Percentiles rank a stretch among this genome's conserved stretches.
These are phyloP conservation scores for Mucor saturninus DNA, from an alignment of 371 early-diverging fungal genomes.

Conservation along the genomic window DNA sequence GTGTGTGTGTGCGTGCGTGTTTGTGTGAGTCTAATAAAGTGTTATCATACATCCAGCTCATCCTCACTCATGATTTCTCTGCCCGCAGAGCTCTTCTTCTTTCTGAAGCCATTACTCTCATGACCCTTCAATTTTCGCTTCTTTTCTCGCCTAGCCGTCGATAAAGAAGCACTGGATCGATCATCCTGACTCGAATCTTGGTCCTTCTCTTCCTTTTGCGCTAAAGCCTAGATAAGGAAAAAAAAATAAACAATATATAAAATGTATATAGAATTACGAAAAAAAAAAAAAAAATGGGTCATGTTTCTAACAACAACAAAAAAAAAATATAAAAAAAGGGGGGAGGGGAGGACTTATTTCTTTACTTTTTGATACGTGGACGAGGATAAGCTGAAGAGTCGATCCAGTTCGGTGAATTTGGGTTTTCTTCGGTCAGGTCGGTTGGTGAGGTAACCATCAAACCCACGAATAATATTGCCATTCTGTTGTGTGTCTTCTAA, in stretches of 20 bases:
- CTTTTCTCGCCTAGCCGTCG: conserved; percentile 38
- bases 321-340: background rate
- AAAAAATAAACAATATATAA: no score
- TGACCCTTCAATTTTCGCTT: conserved; percentile 39
- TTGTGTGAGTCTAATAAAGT: background rate
- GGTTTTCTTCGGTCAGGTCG: conserved; percentile 61
- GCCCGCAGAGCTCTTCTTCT: conserved; percentile 38
- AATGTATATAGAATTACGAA: no score
- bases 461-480: conserved; percentile 85
- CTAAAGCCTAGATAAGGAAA: conserved; percentile 46
- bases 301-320: background rate
- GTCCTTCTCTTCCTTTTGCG: conserved; percentile 59
- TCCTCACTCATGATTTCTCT: conserved; percentile 31
- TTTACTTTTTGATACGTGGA: conserved; percentile 69
- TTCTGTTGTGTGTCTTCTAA: conserved; percentile 79
- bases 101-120: conserved; percentile 26
- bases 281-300: no score
- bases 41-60: conserved; percentile 29
- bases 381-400: conserved; percentile 67
- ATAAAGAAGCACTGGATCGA: conserved; percentile 29
- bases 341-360: no score
- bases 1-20: no score
- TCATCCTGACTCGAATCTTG: conserved; percentile 66
- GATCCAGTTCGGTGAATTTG: conserved; percentile 66
- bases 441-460: conserved; percentile 74